A percentile compares a stretch with the other conserved stretches of the same genome.
Conservation (phyloP, 345 rosid genomes). For the Corymbia maculata region DNA sequence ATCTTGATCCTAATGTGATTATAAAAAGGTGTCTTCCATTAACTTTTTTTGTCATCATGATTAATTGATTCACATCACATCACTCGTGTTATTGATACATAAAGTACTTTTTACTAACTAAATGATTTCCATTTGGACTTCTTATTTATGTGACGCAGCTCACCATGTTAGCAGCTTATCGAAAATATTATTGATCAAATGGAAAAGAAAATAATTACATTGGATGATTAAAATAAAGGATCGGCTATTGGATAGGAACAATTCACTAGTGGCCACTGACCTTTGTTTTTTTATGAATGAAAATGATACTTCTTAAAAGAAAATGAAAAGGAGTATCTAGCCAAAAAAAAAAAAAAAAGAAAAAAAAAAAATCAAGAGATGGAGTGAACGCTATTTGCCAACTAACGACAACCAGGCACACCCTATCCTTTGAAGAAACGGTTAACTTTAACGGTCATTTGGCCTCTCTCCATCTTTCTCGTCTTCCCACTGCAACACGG, state of each 20-base stretch:
- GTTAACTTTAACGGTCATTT: not conserved
- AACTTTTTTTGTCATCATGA: not conserved
- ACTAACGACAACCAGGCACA: conserved; percentile 24
- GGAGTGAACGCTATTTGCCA: not conserved
- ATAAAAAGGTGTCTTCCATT: not conserved
- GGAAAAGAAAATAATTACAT: not conserved
- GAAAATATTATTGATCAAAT: not conserved
- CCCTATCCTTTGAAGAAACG: conserved; percentile 8
- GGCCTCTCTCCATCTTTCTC: not conserved
- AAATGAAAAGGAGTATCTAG: not conserved
- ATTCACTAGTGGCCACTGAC: not conserved
- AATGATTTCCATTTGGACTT: not conserved
- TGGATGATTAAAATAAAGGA: not conserved
- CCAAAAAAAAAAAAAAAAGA: not conserved
- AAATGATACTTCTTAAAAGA: not conserved
- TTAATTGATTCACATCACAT: not conserved
- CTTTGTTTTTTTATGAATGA: not conserved
- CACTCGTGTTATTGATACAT: rapidly evolving
- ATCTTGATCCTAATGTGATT: not conserved
- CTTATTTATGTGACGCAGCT: rapidly evolving
- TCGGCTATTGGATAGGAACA: not conserved
- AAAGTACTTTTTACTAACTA: not conserved
- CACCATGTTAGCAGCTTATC: not conserved
- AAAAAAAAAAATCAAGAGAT: not conserved
- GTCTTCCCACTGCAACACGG: not conserved